A percentile compares a stretch with the other conserved stretches of the same genome.
Evolutionary conservation across 2,329 filamentous ascomycete genomes (phyloP).

Genomic region (Sarocladium strictum): DNA sequence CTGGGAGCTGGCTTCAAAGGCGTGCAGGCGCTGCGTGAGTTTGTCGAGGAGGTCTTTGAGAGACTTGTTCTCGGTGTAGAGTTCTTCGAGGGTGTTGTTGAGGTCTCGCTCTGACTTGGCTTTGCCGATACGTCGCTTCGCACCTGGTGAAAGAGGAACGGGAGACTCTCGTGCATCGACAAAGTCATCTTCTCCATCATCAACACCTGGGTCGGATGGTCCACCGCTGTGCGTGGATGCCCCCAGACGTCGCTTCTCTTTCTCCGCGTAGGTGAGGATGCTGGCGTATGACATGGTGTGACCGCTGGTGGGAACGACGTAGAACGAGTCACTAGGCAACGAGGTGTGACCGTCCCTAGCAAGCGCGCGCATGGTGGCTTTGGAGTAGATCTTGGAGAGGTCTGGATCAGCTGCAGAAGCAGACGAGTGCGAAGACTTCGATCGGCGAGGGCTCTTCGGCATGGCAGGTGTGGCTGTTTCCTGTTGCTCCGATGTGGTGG

Average conservation of each 20-base stretch:
- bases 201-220: constrained; percentile 41
- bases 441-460: constrained; percentile 25
- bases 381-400: constrained; percentile 76
- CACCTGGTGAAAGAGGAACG: constrained; percentile 35
- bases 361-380: constrained; percentile 75
- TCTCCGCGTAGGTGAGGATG: constrained; percentile 68
- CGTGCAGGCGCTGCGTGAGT: constrained; percentile 78
- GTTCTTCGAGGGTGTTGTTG: constrained; percentile 75
- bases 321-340: constrained; percentile 66
- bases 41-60: constrained; percentile 83
- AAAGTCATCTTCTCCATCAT: constrained; percentile 78
- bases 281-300: constrained; percentile 91
- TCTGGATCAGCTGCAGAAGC: constrained; percentile 54
- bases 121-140: constrained; percentile 34
- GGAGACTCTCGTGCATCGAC: constrained; percentile 75
- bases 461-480: constrained; percentile 29
- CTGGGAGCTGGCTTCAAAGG: constrained; percentile 90
- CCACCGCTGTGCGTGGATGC: constrained; percentile 42
- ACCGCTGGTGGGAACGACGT: constrained; percentile 86
- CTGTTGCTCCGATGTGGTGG: constrained; percentile 20
- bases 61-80: constrained; percentile 81
- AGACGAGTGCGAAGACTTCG: constrained; percentile 6
- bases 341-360: constrained; percentile 60
- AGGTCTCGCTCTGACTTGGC: constrained; percentile 37
- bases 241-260: constrained; percentile 56